These are phyloP conservation scores for Calycina herbarum DNA, from an alignment of 2,329 filamentous ascomycete species.

Conservation along the genomic window DNA sequence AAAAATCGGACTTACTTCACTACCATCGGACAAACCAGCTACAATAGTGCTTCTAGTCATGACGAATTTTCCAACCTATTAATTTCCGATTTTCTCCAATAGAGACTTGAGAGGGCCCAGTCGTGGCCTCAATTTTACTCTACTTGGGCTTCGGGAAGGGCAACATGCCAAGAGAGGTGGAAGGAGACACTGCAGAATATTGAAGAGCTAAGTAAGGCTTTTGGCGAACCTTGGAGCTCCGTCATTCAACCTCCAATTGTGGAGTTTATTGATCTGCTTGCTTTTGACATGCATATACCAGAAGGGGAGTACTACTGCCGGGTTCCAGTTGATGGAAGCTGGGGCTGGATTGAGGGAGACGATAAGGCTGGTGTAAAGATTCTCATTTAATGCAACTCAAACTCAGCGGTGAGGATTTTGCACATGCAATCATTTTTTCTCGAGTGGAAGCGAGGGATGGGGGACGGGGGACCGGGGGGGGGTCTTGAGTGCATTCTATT, in stretches of 20 bases:
- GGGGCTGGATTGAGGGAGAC: too few relatives aligned
- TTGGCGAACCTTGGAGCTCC: background rate
- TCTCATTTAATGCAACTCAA: too few relatives aligned
- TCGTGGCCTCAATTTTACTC: too few relatives aligned
- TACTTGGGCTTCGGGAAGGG: background rate
- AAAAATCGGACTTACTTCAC: background rate
- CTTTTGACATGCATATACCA: background rate
- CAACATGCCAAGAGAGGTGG: background rate
- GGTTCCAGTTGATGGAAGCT: too few relatives aligned
- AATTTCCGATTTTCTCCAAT: background rate
- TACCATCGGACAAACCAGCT: background rate
- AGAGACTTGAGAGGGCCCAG: background rate
- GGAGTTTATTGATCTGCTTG: background rate
- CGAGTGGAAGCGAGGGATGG: too few relatives aligned
- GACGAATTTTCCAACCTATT: background rate
- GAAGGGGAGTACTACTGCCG: background rate
- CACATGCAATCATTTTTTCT: too few relatives aligned
- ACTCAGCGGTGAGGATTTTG: too few relatives aligned
- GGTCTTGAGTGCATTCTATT: too few relatives aligned
- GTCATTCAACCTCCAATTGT: background rate
- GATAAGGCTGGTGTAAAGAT: too few relatives aligned
- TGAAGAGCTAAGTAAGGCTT: background rate
- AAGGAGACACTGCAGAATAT: background rate
- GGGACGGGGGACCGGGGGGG: too few relatives aligned
- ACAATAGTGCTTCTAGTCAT: background rate